Evolutionary conservation across 495 filamentous ascomycete species (phyloP), one percentile per base, ranked within the genome.

Genomic region (Penicillium macrosclerotiorum): DNA sequence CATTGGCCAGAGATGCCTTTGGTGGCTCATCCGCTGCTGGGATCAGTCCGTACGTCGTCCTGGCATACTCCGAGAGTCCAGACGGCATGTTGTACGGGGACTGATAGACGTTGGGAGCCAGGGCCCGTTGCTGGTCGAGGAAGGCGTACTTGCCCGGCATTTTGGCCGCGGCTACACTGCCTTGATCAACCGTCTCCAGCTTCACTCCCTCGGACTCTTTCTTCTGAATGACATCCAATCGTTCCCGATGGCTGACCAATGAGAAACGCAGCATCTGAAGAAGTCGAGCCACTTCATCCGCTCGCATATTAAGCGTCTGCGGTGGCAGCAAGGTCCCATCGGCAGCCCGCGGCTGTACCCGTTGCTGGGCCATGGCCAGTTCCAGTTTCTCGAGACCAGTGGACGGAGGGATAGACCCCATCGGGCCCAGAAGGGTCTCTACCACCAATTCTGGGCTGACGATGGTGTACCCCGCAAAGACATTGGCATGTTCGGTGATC

Each of bases 401-500:
- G 37, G 63, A 48, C 7, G 71, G 69, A 41, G 68, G 69, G 24
- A 72, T 66, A 14, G 71, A 75, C 45, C 71, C 71, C 68, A 72
- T 68, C 39, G 71, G 71, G 12, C 71, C 71, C 59, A 75, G 47
- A 34, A 75, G 54, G 18, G 69, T 72, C 37, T 75, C 69, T 33
- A 75, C 68, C 42, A 75, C 71, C 60, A 72, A 51, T 57, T 75
- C 68, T 31, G 71, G 68, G 50, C 68, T 63, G 46, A 75, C 69
- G 48, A 75, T 75, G 23, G 57, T 69, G 52, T 75, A 75, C 23
- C 71, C 71, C 44, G 69, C 71, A 37, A 73, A 73, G 11, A 73
- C 63, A 61, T 75, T 75, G 60, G 68, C 68, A 63, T 75, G 71
- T 52, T 75, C 71, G 64, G 71, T 75, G 45, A 75, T 75, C 54